Percentiles rank a stretch among this genome's conserved stretches.
Conservation (phyloP, 306 rosid genomes). For the Herpetospermum pedunculosum region DNA sequence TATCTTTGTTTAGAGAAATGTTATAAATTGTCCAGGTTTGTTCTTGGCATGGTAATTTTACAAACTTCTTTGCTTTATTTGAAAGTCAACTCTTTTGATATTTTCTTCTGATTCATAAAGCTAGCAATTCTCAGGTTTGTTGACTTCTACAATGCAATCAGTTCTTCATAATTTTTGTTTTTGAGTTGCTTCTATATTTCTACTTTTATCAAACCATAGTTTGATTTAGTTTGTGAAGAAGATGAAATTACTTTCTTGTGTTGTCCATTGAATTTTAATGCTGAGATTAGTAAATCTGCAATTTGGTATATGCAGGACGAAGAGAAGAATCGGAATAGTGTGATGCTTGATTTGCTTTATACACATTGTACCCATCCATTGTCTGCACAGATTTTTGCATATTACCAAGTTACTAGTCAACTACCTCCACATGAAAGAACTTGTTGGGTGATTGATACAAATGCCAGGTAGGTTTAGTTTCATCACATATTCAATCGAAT, state of each 20-base stretch:
- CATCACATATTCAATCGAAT: not conserved
- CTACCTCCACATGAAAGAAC: conserved; percentile 28
- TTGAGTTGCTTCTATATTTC: not conserved
- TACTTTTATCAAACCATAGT: not conserved
- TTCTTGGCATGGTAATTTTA: not conserved
- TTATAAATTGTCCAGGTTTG: not conserved
- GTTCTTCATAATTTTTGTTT: not conserved
- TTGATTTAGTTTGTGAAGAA: not conserved
- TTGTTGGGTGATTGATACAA: conserved; percentile 27
- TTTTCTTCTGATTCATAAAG: not conserved
- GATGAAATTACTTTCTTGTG: not conserved
- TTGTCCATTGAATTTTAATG: not conserved
- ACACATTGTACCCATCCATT: conserved; percentile 51
- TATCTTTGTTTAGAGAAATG: not conserved
- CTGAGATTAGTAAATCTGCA: conserved; percentile 12
- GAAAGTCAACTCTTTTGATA: not conserved
- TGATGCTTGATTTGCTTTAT: conserved; percentile 76
- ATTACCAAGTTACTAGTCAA: conserved; percentile 29
- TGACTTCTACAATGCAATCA: not conserved
- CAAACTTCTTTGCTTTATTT: not conserved
- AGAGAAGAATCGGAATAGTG: conserved; percentile 60
- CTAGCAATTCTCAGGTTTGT: not conserved
- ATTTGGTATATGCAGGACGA: conserved; percentile 51
- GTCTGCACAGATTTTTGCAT: conserved; percentile 35
- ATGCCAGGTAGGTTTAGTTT: conserved; percentile 51